Evolutionary conservation across 495 filamentous ascomycete genomes (phyloP).

Genomic region (Opeltia flavorubescens): DNA sequence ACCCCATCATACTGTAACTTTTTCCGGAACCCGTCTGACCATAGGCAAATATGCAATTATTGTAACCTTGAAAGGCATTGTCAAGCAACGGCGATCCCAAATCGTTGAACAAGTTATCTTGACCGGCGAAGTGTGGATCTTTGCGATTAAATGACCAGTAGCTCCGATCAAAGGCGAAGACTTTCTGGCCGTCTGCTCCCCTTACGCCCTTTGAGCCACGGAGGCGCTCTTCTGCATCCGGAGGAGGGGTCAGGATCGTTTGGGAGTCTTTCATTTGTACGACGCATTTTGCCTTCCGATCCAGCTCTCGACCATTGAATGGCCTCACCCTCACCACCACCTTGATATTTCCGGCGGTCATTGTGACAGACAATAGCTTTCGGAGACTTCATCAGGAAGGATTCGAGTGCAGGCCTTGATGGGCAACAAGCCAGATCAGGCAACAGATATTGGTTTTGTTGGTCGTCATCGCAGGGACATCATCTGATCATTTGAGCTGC

Average conservation of each 20-base stretch:
- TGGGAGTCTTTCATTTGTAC: slow-evolving; percentile 90
- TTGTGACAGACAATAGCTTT: neutral
- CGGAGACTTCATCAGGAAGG: neutral
- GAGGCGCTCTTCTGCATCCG: slow-evolving; percentile 44
- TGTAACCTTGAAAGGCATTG: slow-evolving; percentile 97
- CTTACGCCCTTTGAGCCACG: slow-evolving; percentile 43
- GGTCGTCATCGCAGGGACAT: no score
- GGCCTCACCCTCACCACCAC: slow-evolving; percentile 86
- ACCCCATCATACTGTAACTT: slow-evolving; percentile 99
- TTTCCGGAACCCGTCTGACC: slow-evolving; percentile 98
- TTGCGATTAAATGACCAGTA: slow-evolving; percentile 94
- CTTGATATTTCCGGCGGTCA: slow-evolving; percentile 78
- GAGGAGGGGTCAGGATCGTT: slow-evolving; percentile 70
- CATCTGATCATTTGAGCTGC: no score
- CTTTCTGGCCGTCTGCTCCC: slow-evolving; percentile 60
- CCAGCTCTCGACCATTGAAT: slow-evolving; percentile 45
- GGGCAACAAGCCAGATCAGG: neutral
- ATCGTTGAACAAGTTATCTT: slow-evolving; percentile 78
- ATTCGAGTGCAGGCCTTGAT: neutral
- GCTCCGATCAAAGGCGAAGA: slow-evolving; percentile 89
- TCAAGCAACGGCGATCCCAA: slow-evolving; percentile 83
- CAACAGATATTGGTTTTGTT: neutral
- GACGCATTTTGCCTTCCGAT: slow-evolving; percentile 90
- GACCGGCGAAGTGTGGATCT: slow-evolving; percentile 74
- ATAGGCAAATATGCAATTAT: slow-evolving; percentile 99